These are phyloP conservation scores for Ascocoryne sarcoides DNA, from an alignment of 2,329 filamentous ascomycete genomes.

Conservation along the genomic window DNA sequence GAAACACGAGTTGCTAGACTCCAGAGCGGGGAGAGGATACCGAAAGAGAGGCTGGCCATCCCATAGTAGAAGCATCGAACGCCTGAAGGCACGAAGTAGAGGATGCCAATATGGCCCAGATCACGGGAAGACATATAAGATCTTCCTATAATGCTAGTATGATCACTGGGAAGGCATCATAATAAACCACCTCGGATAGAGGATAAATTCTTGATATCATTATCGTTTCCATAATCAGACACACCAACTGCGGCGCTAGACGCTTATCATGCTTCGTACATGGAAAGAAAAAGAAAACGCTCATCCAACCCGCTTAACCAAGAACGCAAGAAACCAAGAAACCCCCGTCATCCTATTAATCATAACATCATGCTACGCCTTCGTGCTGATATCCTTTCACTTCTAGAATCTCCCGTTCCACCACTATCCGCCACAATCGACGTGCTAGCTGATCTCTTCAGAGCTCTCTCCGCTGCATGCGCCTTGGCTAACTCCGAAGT, in stretches of 20 bases:
- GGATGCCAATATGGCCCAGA: neutral
- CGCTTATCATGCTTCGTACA: conserved; percentile 6
- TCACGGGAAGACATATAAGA: neutral
- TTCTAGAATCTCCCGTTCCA: conserved; percentile 19
- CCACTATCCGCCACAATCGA: conserved; percentile 10
- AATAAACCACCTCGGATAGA: neutral
- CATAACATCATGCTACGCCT: conserved; percentile 31
- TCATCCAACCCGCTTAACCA: conserved; percentile 13
- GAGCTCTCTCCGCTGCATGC: conserved; percentile 12
- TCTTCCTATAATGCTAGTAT: neutral
- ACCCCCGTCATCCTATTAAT: conserved; percentile 13
- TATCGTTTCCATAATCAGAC: conserved; percentile 17
- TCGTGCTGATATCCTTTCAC: conserved; percentile 24
- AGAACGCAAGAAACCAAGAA: no score
- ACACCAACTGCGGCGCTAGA: conserved; percentile 4
- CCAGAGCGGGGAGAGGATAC: no score
- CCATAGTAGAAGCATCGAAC: neutral
- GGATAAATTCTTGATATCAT: conserved; percentile 24
- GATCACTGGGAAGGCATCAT: neutral
- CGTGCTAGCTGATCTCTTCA: conserved; percentile 16
- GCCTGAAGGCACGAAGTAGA: neutral
- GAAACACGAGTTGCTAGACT: no score
- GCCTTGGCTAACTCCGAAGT: conserved; percentile 9
- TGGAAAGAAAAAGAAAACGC: conserved; percentile 10
- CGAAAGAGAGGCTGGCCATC: neutral